Evolutionary conservation across 345 rosid genomes (phyloP), one percentile per base, ranked within the genome.

Genomic region (Brassica carinata): DNA sequence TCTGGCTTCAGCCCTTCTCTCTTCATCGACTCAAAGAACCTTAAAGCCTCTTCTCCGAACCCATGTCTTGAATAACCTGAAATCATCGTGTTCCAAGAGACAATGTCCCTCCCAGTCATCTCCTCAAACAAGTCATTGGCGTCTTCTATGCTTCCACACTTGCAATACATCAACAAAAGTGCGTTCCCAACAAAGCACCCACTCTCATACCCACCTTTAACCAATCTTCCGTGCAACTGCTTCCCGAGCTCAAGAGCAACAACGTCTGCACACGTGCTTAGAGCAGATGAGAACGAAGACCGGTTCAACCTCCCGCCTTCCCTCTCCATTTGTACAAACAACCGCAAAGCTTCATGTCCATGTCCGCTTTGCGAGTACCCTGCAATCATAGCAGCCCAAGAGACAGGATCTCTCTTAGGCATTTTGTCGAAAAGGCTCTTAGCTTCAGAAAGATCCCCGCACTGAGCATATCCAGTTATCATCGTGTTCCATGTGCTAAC

Each of bases 311-410:
- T 84, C 73, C 84, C 93, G n/a, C 91, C 90, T 13, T 83, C 85
- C 73, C 93, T 85, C 84, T 87, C 84, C 95, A 91, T 91, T 63
- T 81, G 81, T 7, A 85, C 75, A 77, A 87, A 86, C 79, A 89
- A 82, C 14, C 40, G 62, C 70, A 88, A 73, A 77, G 92, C 90
- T 76, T 89, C 90, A 78, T 87, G 84, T 79, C 77, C 79, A 34
- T 76, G 81, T 15, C 89, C 93, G 62, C 82, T 64, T 75, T 91
- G 95, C 8, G 92, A 84, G 66, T 88, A 91, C 55, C 90, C 91
- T 18, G 91, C 85, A 83, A 91, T 86, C 89, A 91, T 89, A 71
- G 93, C 92, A 11, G 92, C 89, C 95, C 95, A 91, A 65, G 93
- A 91, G 68, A 89, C 85, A 0, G 87, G 64, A 83, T 91, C 92